Conservation (phyloP, 2,329 filamentous ascomycete species). For the Massarina eburnea region DNA sequence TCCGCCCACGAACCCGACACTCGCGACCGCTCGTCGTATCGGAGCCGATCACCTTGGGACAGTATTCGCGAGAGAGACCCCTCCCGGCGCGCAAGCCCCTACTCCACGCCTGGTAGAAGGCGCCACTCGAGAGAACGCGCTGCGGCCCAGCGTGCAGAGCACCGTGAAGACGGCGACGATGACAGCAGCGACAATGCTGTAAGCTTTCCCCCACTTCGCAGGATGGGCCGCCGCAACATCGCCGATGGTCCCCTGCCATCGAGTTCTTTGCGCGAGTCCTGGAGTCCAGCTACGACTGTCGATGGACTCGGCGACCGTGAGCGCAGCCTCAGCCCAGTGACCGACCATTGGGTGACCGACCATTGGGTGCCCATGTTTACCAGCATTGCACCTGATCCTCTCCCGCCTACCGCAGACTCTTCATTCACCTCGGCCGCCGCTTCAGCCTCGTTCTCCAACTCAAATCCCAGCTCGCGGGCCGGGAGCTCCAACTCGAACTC, state of each 20-base stretch:
- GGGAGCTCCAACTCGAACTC: constrained; percentile 52
- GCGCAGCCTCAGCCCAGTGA: constrained; percentile 72
- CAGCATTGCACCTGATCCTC: constrained; percentile 79
- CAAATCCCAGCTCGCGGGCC: constrained; percentile 43
- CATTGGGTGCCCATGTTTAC: constrained; percentile 80
- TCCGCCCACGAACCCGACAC: constrained; percentile 1
- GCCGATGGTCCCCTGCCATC: constrained; percentile 38
- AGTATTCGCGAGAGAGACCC: background rate
- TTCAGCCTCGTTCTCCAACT: constrained; percentile 52
- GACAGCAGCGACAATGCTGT: constrained; percentile 29
- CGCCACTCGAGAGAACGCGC: background rate
- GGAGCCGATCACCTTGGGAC: constrained; percentile 12
- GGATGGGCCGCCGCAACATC: constrained; percentile 42
- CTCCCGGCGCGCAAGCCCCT: background rate
- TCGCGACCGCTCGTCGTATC: constrained; percentile 4
- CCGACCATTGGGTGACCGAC: constrained; percentile 48
- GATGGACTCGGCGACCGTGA: constrained; percentile 84
- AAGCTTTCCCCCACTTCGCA: constrained; percentile 39
- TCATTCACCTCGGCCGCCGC: constrained; percentile 75
- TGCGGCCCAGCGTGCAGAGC: constrained; percentile 1
- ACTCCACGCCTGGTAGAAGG: background rate
- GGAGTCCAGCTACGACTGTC: constrained; percentile 44
- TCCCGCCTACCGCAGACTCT: constrained; percentile 76
- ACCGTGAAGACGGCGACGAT: constrained; percentile 22
- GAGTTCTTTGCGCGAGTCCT: constrained; percentile 42